phyloP scores from a whole-genome alignment of 2,329 filamentous ascomycete species.

The Fusarium keratoplasticum region DNA sequence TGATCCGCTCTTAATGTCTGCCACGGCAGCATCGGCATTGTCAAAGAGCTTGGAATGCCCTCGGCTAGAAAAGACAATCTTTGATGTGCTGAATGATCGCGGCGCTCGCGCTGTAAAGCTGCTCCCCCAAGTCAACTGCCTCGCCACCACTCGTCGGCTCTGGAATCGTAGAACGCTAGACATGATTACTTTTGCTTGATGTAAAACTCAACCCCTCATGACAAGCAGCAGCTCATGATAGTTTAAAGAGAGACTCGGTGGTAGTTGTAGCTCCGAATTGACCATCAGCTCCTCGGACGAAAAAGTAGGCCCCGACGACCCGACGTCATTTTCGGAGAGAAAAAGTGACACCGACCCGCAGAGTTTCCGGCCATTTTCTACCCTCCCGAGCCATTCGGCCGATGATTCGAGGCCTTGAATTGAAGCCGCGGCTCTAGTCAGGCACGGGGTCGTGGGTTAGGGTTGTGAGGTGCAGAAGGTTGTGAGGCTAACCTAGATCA shows the following conservation, averaged over 20 bases:
- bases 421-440: neutral
- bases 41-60: conserved; percentile 59
- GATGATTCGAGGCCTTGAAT: neutral
- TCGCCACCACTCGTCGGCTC: conserved; percentile 6
- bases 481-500: neutral
- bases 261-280: conserved; percentile 24
- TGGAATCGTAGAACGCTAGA: conserved; percentile 22
- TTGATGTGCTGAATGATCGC: conserved; percentile 38
- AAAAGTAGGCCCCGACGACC: conserved; percentile 23
- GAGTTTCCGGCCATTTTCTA: neutral
- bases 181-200: conserved; percentile 18
- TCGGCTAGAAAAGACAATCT: conserved; percentile 11
- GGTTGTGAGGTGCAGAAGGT: neutral
- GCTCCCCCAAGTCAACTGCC: conserved; percentile 36
- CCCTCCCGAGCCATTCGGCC: neutral
- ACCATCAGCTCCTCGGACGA: neutral
- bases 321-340: conserved; percentile 36
- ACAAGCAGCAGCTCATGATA: conserved; percentile 26
- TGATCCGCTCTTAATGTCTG: conserved; percentile 76
- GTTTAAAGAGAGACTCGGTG: conserved; percentile 34
- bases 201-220: conserved; percentile 5
- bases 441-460: neutral
- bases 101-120: conserved; percentile 32
- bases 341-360: conserved; percentile 28
- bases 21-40: conserved; percentile 75